Conservation (phyloP, 257 asterid species). For the Echium plantagineum region DNA sequence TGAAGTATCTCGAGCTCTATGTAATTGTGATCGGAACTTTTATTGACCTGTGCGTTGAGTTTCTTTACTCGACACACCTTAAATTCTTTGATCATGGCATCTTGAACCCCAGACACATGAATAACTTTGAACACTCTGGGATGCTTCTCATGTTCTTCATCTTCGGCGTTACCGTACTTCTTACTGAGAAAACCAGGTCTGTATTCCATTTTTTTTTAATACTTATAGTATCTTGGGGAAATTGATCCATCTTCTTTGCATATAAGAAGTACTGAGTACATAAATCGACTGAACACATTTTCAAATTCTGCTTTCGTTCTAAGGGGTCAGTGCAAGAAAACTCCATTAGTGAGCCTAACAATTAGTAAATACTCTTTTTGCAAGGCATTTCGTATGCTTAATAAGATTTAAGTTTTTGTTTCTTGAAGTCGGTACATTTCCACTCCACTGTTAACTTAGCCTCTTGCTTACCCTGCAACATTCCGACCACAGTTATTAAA, state of each 20-base stretch:
- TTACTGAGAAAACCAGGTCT: constrained; percentile 82
- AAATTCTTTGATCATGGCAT: constrained; percentile 65
- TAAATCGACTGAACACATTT: not conserved
- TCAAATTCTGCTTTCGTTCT: not conserved
- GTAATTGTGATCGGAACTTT: constrained; percentile 68
- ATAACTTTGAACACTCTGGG: constrained; percentile 93
- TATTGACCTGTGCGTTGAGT: constrained; percentile 82
- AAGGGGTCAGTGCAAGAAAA: too few species aligned
- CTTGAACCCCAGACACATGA: constrained; percentile 83
- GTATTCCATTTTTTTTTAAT: constrained; percentile 21
- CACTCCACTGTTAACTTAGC: too few species aligned
- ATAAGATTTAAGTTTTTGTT: not conserved
- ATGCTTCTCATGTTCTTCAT: constrained; percentile 95
- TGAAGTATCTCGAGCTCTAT: constrained; percentile 86
- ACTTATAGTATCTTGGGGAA: constrained; percentile 3
- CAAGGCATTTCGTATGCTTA: too few species aligned
- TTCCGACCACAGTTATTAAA: too few species aligned
- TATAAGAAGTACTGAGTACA: not conserved
- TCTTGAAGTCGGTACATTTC: not conserved
- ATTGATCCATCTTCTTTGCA: not conserved
- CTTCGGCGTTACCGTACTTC: constrained; percentile 57
- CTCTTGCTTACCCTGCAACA: too few species aligned
- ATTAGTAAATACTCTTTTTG: too few species aligned
- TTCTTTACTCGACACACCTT: constrained; percentile 78
- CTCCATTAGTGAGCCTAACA: too few species aligned